These are phyloP conservation scores for Colletotrichum lentis DNA, from an alignment of 2,329 filamentous ascomycete genomes.

Conservation along the genomic window DNA sequence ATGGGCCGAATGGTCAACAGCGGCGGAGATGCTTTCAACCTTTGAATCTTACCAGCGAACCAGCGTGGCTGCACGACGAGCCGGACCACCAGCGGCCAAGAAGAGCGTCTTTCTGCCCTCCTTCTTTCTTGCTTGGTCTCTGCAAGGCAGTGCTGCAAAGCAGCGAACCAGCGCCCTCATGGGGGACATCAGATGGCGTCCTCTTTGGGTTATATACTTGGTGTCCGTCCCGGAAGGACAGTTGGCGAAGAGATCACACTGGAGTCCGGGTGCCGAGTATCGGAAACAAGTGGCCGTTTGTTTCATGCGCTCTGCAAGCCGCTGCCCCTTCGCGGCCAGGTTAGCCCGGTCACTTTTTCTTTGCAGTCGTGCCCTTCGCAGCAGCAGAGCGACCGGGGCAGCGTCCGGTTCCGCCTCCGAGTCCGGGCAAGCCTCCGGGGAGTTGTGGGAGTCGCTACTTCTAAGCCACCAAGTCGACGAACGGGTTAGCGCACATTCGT, in stretches of 20 bases:
- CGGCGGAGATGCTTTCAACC: not conserved
- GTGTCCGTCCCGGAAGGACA: not conserved
- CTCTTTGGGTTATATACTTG: slow-evolving; percentile 7
- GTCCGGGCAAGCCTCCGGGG: not conserved
- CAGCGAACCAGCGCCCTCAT: not conserved
- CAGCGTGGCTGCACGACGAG: not conserved
- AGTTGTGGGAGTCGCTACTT: not conserved
- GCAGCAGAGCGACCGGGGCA: slow-evolving; percentile 3
- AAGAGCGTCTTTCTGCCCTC: not conserved
- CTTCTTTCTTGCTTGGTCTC: not conserved
- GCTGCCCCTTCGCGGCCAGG: slow-evolving; percentile 6
- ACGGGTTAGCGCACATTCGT: not conserved
- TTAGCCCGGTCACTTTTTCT: slow-evolving; percentile 1
- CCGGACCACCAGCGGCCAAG: not conserved
- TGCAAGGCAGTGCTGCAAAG: not conserved
- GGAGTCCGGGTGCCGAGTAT: slow-evolving; percentile 31
- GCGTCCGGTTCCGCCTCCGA: not conserved
- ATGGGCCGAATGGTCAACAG: not conserved
- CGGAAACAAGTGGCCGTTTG: slow-evolving; percentile 31
- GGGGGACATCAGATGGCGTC: slow-evolving; percentile 30
- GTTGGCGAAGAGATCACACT: slow-evolving; percentile 7
- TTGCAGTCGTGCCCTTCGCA: not conserved
- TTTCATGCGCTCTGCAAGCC: slow-evolving; percentile 29
- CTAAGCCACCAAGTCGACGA: not conserved
- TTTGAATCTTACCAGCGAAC: not conserved